Evolutionary conservation across 1,139 yeast genomes (phyloP).

Genomic region (Spathaspora jeffriesii): DNA sequence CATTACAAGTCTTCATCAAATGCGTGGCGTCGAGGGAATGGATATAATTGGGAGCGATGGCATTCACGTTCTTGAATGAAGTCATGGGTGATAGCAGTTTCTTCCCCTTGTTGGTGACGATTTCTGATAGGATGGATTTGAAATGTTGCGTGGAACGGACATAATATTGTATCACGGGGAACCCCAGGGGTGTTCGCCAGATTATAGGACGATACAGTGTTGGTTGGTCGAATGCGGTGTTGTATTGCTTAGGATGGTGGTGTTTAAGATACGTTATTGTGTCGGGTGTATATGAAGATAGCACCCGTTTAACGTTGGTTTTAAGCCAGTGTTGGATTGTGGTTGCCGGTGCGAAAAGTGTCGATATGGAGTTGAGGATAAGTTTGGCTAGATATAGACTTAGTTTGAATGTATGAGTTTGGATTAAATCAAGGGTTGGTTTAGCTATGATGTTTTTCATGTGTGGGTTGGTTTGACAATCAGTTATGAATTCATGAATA

Average conservation of each 20-base stretch:
- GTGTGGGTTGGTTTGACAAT: slow-evolving; percentile 13
- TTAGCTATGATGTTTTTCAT: slow-evolving; percentile 1
- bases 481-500: slow-evolving; percentile 22
- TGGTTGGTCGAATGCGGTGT: background rate
- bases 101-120: background rate
- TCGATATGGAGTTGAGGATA: slow-evolving; percentile 32
- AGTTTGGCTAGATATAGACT: slow-evolving; percentile 26
- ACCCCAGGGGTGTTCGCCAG: slow-evolving; percentile 46
- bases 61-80: slow-evolving; percentile 33
- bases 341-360: slow-evolving; percentile 35
- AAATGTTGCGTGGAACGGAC: slow-evolving; percentile 15
- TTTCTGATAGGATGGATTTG: slow-evolving; percentile 10
- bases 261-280: slow-evolving; percentile 15
- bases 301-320: slow-evolving; percentile 27
- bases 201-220: slow-evolving; percentile 29
- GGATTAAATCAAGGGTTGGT: slow-evolving; percentile 4
- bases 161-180: slow-evolving; percentile 45
- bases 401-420: slow-evolving; percentile 7
- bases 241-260: background rate
- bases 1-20: slow-evolving; percentile 36
- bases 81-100: slow-evolving; percentile 24
- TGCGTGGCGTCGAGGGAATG: slow-evolving; percentile 47
- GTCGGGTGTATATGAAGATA: slow-evolving; percentile 26
- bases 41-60: slow-evolving; percentile 46
- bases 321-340: slow-evolving; percentile 39